phyloP scores from a whole-genome alignment of 148 eudicot genomes.

The Rhododendron kiyosumense region DNA sequence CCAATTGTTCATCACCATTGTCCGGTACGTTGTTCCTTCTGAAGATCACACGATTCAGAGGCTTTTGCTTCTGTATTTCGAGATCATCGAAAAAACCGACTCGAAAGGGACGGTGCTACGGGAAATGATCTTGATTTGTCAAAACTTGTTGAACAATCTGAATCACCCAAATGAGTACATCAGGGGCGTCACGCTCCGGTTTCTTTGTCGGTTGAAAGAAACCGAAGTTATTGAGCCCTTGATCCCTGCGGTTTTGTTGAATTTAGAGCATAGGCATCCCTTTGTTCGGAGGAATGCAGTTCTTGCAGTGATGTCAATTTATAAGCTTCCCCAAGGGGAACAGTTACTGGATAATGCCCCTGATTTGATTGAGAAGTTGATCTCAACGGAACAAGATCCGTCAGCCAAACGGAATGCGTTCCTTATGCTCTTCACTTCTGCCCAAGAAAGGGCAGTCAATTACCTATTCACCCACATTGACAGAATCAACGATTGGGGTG shows the following conservation, averaged over 20 bases:
- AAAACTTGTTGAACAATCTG: slow-evolving; percentile 56
- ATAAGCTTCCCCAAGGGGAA: slow-evolving; percentile 85
- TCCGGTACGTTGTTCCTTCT: slow-evolving; percentile 63
- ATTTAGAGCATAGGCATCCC: slow-evolving; percentile 69
- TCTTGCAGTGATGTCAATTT: slow-evolving; percentile 62
- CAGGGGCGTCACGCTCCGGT: slow-evolving; percentile 75
- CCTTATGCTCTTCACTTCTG: slow-evolving; percentile 81
- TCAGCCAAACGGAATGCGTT: slow-evolving; percentile 93
- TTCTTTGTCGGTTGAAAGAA: slow-evolving; percentile 66
- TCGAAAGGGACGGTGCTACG: slow-evolving; percentile 46
- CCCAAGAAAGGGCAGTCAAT: slow-evolving; percentile 79
- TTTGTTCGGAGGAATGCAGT: slow-evolving; percentile 76
- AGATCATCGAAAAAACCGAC: slow-evolving; percentile 69
- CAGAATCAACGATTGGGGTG: slow-evolving; percentile 76
- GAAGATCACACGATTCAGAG: slow-evolving; percentile 68
- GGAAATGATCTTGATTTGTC: slow-evolving; percentile 70
- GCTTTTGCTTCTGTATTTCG: slow-evolving; percentile 54
- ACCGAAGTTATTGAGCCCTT: slow-evolving; percentile 64
- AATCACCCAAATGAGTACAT: slow-evolving; percentile 72
- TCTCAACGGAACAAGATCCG: slow-evolving; percentile 64
- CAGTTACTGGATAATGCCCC: slow-evolving; percentile 64
- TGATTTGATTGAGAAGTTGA: slow-evolving; percentile 65
- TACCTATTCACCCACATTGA: slow-evolving; percentile 71
- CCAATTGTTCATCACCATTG: slow-evolving; percentile 53
- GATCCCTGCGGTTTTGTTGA: slow-evolving; percentile 60